These are phyloP conservation scores for Pleurotus cornucopiae DNA, from an alignment of 768 basidiomycete genomes.

Conservation along the genomic window DNA sequence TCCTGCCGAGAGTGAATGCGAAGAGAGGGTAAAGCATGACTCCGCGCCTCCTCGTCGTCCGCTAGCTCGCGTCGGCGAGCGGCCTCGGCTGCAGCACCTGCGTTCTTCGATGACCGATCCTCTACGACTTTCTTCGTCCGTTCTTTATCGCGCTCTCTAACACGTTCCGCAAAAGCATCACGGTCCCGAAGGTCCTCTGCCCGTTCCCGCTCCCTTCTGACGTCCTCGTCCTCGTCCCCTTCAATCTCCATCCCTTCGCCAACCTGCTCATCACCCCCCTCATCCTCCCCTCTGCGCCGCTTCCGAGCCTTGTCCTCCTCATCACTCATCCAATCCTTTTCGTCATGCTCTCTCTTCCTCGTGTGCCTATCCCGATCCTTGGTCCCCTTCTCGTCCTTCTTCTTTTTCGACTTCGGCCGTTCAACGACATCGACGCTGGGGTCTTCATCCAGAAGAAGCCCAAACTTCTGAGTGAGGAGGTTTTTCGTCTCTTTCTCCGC, in stretches of 20 bases:
- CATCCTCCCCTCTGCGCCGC: constrained; percentile 51
- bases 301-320: constrained; percentile 78
- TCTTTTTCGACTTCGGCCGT: constrained; percentile 18
- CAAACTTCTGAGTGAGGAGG: constrained; percentile 69
- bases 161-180: constrained; percentile 90
- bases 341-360: constrained; percentile 79
- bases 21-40: constrained; percentile 58
- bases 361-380: constrained; percentile 60
- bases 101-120: constrained; percentile 78
- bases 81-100: constrained; percentile 78
- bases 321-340: constrained; percentile 87
- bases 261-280: constrained; percentile 17
- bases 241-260: constrained; percentile 41
- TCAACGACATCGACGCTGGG: constrained; percentile 34
- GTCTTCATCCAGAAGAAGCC: constrained; percentile 82
- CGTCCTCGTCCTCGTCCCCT: constrained; percentile 65
- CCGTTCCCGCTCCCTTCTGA: constrained; percentile 67
- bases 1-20: constrained; percentile 90
- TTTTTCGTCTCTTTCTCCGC: constrained; percentile 74
- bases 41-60: constrained; percentile 65
- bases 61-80: constrained; percentile 76
- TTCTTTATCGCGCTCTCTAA: constrained; percentile 78
- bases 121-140: constrained; percentile 88
- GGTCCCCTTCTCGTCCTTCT: constrained; percentile 39
- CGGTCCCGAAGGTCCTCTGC: constrained; percentile 78